phyloP scores from a whole-genome alignment of 805 yeast genomes.

The Suhomyces sp. region DNA sequence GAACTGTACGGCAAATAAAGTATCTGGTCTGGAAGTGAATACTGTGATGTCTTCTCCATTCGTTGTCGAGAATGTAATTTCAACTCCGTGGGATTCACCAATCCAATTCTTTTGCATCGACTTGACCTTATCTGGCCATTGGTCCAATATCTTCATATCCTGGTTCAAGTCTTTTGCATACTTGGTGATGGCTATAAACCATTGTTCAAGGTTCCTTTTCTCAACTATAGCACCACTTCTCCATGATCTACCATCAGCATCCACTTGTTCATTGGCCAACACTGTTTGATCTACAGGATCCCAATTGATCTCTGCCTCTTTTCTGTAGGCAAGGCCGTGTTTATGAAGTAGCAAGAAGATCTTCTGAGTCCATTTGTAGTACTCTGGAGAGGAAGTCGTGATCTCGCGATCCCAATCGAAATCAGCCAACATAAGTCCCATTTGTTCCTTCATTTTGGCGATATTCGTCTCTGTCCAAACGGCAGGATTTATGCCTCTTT shows the following conservation, averaged over 20 bases:
- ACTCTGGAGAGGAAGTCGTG: conserved; percentile 81
- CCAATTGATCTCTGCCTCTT: conserved; percentile 92
- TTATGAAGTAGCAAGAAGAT: conserved; percentile 72
- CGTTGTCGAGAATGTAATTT: conserved; percentile 50
- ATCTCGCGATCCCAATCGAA: conserved; percentile 95
- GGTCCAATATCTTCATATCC: conserved; percentile 59
- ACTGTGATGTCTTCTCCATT: conserved; percentile 39
- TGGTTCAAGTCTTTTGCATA: conserved; percentile 66
- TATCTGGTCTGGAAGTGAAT: conserved; percentile 90
- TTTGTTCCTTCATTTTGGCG: conserved; percentile 80
- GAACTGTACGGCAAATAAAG: conserved; percentile 79
- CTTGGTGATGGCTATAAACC: conserved; percentile 90
- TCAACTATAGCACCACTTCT: conserved; percentile 95
- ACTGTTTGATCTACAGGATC: conserved; percentile 96
- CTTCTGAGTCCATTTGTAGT: conserved; percentile 91
- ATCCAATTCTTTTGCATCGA: conserved; percentile 95
- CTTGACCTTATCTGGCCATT: conserved; percentile 90
- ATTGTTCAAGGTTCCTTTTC: conserved; percentile 75
- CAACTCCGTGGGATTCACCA: conserved; percentile 82
- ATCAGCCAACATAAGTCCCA: conserved; percentile 73
- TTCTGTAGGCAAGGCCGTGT: conserved; percentile 80
- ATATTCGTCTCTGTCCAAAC: conserved; percentile 84
- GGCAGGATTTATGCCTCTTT: conserved; percentile 73
- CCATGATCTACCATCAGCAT: conserved; percentile 89
- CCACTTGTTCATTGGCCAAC: conserved; percentile 94